phyloP scores from a whole-genome alignment of 192 early-diverging fungal genomes.

The Chytriomyces confervae region DNA sequence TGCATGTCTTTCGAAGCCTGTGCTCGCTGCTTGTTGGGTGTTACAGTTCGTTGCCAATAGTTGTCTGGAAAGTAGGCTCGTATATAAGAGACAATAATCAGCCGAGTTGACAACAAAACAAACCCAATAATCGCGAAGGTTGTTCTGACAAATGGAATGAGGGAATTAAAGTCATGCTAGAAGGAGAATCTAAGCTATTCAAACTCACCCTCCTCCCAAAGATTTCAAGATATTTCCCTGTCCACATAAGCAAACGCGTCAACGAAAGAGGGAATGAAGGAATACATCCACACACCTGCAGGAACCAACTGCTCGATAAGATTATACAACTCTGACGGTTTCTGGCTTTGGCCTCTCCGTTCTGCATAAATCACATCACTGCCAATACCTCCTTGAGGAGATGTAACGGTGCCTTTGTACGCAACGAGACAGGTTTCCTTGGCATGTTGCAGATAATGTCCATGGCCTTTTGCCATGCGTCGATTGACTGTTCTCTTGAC shows the following conservation, averaged over 20 bases:
- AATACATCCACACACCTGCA: constrained; percentile 57
- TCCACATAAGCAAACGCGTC: neutral
- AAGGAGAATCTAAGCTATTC: neutral
- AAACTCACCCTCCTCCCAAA: constrained; percentile 76
- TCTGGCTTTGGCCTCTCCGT: constrained; percentile 93
- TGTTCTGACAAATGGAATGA: constrained; percentile 66
- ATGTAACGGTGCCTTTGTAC: constrained; percentile 69
- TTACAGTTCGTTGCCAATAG: constrained; percentile 94
- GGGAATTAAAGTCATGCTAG: neutral
- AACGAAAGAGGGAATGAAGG: neutral
- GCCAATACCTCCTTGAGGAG: constrained; percentile 54
- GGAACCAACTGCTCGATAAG: constrained; percentile 93
- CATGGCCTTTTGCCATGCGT: constrained; percentile 96
- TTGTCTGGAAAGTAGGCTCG: constrained; percentile 35
- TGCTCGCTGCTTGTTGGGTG: neutral
- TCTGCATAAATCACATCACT: constrained; percentile 93
- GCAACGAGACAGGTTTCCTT: constrained; percentile 97
- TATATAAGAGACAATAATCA: neutral
- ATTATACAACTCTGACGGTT: constrained; percentile 94
- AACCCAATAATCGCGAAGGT: constrained; percentile 95
- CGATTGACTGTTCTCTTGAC: constrained; percentile 96
- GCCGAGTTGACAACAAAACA: too few relatives aligned
- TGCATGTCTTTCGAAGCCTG: too few relatives aligned
- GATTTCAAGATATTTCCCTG: constrained; percentile 89
- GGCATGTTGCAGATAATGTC: constrained; percentile 96